Evolutionary conservation across 345 rosid genomes (phyloP), one percentile per base, ranked within the genome.

Genomic region (Microthlaspi erraticum): DNA sequence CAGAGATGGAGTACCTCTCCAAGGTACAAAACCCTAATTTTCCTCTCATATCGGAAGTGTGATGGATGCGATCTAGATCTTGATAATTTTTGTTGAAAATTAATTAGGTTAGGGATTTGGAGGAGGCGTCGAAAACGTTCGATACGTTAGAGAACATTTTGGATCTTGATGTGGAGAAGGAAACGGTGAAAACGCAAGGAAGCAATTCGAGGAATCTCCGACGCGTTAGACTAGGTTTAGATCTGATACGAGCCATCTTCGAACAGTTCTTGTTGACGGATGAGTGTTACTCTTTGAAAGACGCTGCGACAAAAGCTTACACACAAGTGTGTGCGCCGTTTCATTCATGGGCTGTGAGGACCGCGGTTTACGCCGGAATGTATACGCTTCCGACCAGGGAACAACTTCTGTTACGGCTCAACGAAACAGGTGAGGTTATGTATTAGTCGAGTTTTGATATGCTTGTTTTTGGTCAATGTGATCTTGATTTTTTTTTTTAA

Each of bases 291-390:
- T 51, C 88, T 31, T 78, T 88, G 73, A 89, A 78, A 81, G 86
- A 87, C 4, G 96, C 93, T 12, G 98, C 93, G 4, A 79, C 96
- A 19, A 75, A 89, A 26, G 93, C 98, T 58, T 92, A 87, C 80
- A 61, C 89, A 0, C 86, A 84, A 83, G 96, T 92, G 2, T 89
- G 94, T 70, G 96, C 96, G 12, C 96, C 92, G 7, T 89, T 57
- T 71, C 96, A 87, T 51, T 73, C 91, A 5, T 87, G 98, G 96
- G 78, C 89, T 0, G 82, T 89, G 57, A 81, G 96, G 65, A 81
- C 94, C n/a, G 94, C 96, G 2, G 98, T 87, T 74, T 89, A 83
- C 70, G 93, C 98, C 0, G 96, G 93, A 62, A 92, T 92, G 96
- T 86, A 84, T 45, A 76, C 98, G 23, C 89, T 92, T 50, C 96